Conservation (phyloP, 1,284 basidiomycete genomes). For the Cerioporus squamosus region DNA sequence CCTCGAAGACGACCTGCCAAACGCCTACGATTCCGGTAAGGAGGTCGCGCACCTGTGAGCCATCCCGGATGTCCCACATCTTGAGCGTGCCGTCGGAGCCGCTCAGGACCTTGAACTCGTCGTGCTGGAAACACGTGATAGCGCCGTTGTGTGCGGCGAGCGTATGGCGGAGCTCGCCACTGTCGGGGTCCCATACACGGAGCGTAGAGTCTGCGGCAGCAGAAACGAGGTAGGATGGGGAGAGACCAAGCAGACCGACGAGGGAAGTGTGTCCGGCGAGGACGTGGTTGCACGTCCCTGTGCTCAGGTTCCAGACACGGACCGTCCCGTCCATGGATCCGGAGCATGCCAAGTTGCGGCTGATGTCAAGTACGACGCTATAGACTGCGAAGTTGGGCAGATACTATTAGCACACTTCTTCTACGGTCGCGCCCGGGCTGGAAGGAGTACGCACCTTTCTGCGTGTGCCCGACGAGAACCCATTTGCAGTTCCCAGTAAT, state of each 20-base stretch:
- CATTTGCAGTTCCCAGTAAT: constrained; percentile 85
- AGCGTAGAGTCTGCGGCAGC: constrained; percentile 94
- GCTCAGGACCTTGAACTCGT: constrained; percentile 93
- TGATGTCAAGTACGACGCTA: constrained; percentile 86
- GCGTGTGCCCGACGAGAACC: constrained; percentile 84
- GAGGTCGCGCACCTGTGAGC: constrained; percentile 83
- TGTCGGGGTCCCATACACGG: constrained; percentile 89
- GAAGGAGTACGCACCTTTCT: constrained; percentile 70
- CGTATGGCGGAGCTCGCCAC: constrained; percentile 77
- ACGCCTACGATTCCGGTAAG: constrained; percentile 89
- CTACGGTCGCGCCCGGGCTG: background rate
- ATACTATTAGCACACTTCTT: constrained; percentile 1
- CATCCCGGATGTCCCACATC: constrained; percentile 93
- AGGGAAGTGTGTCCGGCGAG: constrained; percentile 88
- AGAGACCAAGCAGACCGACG: constrained; percentile 87
- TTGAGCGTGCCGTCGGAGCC: constrained; percentile 96
- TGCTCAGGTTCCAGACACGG: constrained; percentile 87
- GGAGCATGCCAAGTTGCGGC: constrained; percentile 87
- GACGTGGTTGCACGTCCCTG: constrained; percentile 79
- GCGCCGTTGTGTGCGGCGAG: constrained; percentile 90
- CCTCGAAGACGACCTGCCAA: constrained; percentile 96
- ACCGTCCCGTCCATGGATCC: constrained; percentile 98
- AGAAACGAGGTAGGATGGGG: constrained; percentile 87
- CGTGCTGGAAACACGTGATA: constrained; percentile 97
- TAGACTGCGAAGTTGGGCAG: constrained; percentile 62